Base-by-base conservation (phyloP, 257 asterid genomes). In the Handroanthus guayacan region DNA sequence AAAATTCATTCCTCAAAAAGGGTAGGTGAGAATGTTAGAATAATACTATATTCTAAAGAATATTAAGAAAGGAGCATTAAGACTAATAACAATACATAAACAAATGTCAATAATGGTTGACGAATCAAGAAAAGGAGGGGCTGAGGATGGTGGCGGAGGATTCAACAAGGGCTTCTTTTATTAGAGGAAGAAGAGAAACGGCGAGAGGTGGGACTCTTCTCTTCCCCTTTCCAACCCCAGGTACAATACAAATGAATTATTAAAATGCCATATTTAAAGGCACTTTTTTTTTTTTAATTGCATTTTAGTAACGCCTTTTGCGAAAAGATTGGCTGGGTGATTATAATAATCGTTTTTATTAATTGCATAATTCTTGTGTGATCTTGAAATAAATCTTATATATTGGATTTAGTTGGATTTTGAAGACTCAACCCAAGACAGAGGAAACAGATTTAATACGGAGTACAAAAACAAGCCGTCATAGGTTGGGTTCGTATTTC, bases 151-250 rank as follows among this genome's bases (percentile, higher is more conserved):
- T 31, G 85, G 84, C 80, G 83, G 82, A 68, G 68, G 67, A 37
- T 36, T 48, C 78, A 68, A 79, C 44, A 61, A 69, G 75, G 80
- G 81, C 76, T 63, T 78, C 41, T 20, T 25, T 44, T 12, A 48
- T 67, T 71, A 6, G 48, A 70, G 65, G 75, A 57, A 74, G 52
- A 25, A 63, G 41, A 82, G 72, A 43, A 37, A 17, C 67, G 52
- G 85, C 57, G 75, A 70, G 75, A 55, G 80, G 56, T 43, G 63
- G 82, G 78, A 79, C 80, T 78, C 68, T 64, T 78, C 79, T 82
- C 79, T 80, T 79, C 83, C 63, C 64, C 84, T 71, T 75, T 79
- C 67, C 90, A 81, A 82, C 83, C 83, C 84, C 79, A 36, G 43
- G 6, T n/a, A 54, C 31, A 51, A 62, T 62, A 39, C 41, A 3